A percentile compares a stretch with the other conserved stretches of the same genome.
Evolutionary conservation across 352 stramenopile genomes (phyloP).

Genomic region (Globisporangium sylvaticum): DNA sequence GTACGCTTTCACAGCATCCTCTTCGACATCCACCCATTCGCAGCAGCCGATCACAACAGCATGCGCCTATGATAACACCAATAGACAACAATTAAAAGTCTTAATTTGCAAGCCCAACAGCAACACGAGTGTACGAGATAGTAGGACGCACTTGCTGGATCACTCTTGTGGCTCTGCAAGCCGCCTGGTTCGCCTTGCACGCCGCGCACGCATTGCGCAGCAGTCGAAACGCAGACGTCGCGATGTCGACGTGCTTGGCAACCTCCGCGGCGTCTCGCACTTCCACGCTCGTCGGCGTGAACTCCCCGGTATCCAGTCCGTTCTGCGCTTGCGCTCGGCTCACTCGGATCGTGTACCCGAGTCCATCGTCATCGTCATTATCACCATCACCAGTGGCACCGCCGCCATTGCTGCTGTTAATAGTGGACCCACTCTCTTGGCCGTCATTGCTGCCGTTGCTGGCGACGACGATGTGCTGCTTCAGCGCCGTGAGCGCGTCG

Average conservation of each 20-base stretch:
- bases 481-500: slow-evolving; percentile 12
- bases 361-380: slow-evolving; percentile 49
- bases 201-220: slow-evolving; percentile 66
- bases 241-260: slow-evolving; percentile 12
- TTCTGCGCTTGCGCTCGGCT: slow-evolving; percentile 21
- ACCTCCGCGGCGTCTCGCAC: slow-evolving; percentile 19
- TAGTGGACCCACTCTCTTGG: not conserved
- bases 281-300: slow-evolving; percentile 25
- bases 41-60: slow-evolving; percentile 36
- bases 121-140: no score
- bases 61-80: slow-evolving; percentile 28
- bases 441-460: slow-evolving; percentile 1
- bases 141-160: slow-evolving; percentile 9
- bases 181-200: slow-evolving; percentile 44
- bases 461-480: slow-evolving; percentile 13
- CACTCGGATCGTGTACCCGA: slow-evolving; percentile 69
- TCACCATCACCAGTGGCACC: not conserved
- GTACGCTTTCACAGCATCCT: slow-evolving; percentile 30
- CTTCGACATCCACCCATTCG: slow-evolving; percentile 57
- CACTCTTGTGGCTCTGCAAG: slow-evolving; percentile 25
- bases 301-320: slow-evolving; percentile 22
- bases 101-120: not conserved
- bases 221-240: slow-evolving; percentile 58
- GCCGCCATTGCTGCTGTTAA: not conserved
- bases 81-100: not conserved